These are phyloP conservation scores for Oryza nivara DNA, from an alignment of 176 grass and related monocot genomes.

Conservation along the genomic window DNA sequence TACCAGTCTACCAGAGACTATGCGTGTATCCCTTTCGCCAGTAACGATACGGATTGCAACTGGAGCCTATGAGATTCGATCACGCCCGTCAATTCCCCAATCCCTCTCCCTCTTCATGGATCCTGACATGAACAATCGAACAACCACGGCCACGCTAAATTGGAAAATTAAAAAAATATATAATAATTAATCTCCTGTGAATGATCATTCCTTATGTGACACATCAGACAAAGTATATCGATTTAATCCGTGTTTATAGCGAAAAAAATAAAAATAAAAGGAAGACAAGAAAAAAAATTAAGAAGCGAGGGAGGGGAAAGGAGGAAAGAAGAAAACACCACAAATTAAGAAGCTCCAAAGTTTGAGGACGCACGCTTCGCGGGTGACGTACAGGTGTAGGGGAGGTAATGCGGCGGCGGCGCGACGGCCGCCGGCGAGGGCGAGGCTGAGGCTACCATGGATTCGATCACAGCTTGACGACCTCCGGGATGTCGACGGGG, in stretches of 20 bases:
- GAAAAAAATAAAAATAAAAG: slow-evolving; percentile 1
- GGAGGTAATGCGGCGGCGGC: not conserved
- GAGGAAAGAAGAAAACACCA: not conserved
- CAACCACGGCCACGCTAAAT: slow-evolving; percentile 21
- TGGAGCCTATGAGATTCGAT: not conserved
- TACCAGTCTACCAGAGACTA: slow-evolving; percentile 14
- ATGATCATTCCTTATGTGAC: slow-evolving; percentile 38
- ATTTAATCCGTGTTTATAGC: slow-evolving; percentile 14
- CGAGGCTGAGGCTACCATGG: not conserved
- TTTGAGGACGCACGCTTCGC: slow-evolving; percentile 26
- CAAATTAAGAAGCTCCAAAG: slow-evolving; percentile 4
- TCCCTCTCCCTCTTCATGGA: not conserved
- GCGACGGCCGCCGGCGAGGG: not conserved
- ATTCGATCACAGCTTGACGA: slow-evolving; percentile 69
- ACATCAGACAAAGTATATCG: slow-evolving; percentile 35
- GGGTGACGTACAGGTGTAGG: slow-evolving; percentile 38
- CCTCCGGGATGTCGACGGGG: slow-evolving; percentile 76
- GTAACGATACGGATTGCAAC: slow-evolving; percentile 46
- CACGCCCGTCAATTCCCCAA: not conserved
- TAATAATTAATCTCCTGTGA: slow-evolving; percentile 35
- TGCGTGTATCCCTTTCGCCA: slow-evolving; percentile 30
- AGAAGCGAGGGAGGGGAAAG: not conserved
- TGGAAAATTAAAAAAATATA: slow-evolving; percentile 16
- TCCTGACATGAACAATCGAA: slow-evolving; percentile 15
- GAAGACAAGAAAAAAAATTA: no score